Percentiles rank a stretch among this genome's conserved stretches.
phyloP scores from a whole-genome alignment of 148 eudicot species.

The Heliamphora exappendiculata region DNA sequence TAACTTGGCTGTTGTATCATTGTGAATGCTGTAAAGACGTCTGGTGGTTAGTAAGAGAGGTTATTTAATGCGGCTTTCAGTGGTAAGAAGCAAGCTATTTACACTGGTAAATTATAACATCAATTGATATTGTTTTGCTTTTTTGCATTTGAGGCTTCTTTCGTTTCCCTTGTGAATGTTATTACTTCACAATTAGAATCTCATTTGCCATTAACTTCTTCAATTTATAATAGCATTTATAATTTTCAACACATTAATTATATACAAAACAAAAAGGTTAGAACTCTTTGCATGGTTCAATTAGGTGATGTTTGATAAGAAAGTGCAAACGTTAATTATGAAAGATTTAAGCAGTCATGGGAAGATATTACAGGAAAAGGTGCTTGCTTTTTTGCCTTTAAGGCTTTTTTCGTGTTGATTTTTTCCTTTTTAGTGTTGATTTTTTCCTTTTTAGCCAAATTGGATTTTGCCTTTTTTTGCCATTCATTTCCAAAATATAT shows the following conservation, averaged over 20 bases:
- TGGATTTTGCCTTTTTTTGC: too few species aligned
- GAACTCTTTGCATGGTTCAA: background rate
- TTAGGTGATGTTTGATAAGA: background rate
- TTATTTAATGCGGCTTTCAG: conserved; percentile 69
- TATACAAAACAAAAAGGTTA: background rate
- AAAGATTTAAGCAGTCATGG: background rate
- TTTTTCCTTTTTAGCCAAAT: too few species aligned
- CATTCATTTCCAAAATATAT: too few species aligned
- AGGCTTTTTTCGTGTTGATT: too few species aligned
- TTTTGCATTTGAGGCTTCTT: too few species aligned
- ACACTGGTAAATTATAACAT: conserved; percentile 40
- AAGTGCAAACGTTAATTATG: background rate
- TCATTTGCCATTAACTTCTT: background rate
- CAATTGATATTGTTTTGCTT: too few species aligned
- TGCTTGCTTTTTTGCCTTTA: too few species aligned
- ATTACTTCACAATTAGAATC: too few species aligned
- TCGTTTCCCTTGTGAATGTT: too few species aligned
- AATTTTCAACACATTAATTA: background rate
- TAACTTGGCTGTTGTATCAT: conserved; percentile 33
- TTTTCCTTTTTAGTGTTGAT: too few species aligned
- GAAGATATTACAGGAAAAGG: background rate
- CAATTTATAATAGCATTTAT: background rate
- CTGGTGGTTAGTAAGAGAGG: conserved; percentile 65
- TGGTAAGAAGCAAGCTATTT: conserved; percentile 75
- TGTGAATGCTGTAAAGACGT: conserved; percentile 65